phyloP scores from a whole-genome alignment of 805 yeast genomes.

The Starmerella ratchasimensis region DNA sequence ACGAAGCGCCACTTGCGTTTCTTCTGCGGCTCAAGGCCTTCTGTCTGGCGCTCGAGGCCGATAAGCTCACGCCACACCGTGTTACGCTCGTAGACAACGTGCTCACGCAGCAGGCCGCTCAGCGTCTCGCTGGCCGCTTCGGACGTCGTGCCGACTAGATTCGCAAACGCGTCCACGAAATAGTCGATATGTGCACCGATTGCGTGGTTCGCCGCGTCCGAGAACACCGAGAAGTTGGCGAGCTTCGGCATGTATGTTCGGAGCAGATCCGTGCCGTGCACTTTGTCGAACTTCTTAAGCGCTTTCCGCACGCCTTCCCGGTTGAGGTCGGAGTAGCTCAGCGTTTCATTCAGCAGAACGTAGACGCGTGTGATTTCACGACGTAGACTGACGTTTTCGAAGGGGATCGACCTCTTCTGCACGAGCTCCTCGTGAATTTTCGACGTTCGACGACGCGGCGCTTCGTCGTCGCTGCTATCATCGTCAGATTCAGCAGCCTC shows the following conservation, averaged over 20 bases:
- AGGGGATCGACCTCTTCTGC: conserved; percentile 13
- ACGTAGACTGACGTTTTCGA: conserved; percentile 25
- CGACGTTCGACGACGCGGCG: conserved; percentile 14
- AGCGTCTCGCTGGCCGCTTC: conserved; percentile 37
- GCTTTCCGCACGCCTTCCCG: conserved; percentile 82
- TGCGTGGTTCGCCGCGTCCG: conserved; percentile 32
- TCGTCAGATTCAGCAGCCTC: too few species aligned
- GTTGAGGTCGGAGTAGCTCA: conserved; percentile 72
- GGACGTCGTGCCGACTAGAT: conserved; percentile 32
- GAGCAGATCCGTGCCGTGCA: conserved; percentile 48
- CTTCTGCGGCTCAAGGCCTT: conserved; percentile 5
- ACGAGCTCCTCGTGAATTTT: conserved; percentile 15
- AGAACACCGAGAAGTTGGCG: conserved; percentile 41
- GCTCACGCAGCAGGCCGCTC: conserved; percentile 59
- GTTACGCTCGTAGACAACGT: conserved; percentile 92
- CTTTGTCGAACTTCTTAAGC: conserved; percentile 82
- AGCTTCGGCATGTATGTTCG: conserved; percentile 41
- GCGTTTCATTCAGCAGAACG: conserved; percentile 66
- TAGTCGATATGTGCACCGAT: conserved; percentile 44
- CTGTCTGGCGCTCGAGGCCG: conserved; percentile 61
- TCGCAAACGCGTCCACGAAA: conserved; percentile 42
- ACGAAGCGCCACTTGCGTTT: background rate
- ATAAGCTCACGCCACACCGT: conserved; percentile 97
- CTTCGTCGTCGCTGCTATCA: conserved; percentile 14
- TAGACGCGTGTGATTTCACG: conserved; percentile 36